A percentile compares a stretch with the other conserved stretches of the same genome.
These are phyloP conservation scores for Coemansia interrupta DNA, from an alignment of 192 early-diverging fungal species.

Conservation along the genomic window DNA sequence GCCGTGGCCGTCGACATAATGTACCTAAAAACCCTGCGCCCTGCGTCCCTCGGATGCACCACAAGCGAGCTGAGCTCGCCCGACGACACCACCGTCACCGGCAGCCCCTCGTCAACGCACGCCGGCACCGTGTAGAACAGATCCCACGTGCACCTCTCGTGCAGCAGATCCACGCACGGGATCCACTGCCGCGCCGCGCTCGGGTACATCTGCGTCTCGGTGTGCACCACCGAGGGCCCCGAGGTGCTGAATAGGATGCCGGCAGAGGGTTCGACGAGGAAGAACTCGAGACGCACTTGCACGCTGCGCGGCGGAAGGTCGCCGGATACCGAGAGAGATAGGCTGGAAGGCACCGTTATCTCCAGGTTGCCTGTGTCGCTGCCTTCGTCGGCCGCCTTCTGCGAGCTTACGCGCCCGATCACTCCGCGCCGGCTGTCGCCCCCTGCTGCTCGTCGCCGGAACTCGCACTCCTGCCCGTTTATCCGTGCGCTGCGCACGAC, in stretches of 20 bases:
- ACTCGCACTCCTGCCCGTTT: slow-evolving; percentile 22
- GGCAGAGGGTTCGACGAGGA: slow-evolving; percentile 22
- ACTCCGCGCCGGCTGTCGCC: slow-evolving; percentile 19
- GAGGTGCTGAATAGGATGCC: slow-evolving; percentile 4
- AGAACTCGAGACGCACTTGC: slow-evolving; percentile 46
- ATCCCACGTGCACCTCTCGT: slow-evolving; percentile 75
- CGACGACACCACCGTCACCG: slow-evolving; percentile 54
- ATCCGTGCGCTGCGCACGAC: slow-evolving; percentile 33
- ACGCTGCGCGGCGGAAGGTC: slow-evolving; percentile 6
- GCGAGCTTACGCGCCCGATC: slow-evolving; percentile 20
- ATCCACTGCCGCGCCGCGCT: slow-evolving; percentile 72
- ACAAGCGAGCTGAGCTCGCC: slow-evolving; percentile 69
- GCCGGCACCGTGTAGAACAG: slow-evolving; percentile 68
- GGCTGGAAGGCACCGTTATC: slow-evolving; percentile 19
- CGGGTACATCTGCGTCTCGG: slow-evolving; percentile 63
- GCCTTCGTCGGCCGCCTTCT: slow-evolving; percentile 2
- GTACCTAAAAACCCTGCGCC: slow-evolving; percentile 66
- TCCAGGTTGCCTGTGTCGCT: slow-evolving; percentile 23
- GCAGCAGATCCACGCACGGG: slow-evolving; percentile 69
- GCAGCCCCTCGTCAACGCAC: slow-evolving; percentile 17
- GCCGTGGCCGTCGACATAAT: slow-evolving; percentile 63
- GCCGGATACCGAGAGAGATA: background rate
- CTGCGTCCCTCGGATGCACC: slow-evolving; percentile 57
- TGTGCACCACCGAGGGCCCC: slow-evolving; percentile 47
- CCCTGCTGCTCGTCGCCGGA: slow-evolving; percentile 21